Evolutionary conservation across 805 yeast species (phyloP).

Genomic region (Starmerella floricola): DNA sequence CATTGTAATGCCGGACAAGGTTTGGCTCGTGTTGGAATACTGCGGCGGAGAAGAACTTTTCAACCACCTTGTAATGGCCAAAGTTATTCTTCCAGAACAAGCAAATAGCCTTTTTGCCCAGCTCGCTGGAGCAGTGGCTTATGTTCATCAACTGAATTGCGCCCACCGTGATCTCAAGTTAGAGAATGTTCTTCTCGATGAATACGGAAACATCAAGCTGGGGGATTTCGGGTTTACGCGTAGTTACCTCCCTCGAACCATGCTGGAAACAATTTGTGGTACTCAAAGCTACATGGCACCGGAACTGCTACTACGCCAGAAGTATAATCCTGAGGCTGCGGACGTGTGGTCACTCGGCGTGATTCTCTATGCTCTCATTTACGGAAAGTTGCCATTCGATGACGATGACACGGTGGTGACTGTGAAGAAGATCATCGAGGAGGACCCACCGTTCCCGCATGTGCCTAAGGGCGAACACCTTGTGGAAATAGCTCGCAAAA

Average conservation of each 20-base stretch:
- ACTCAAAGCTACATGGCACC: slow-evolving; percentile 97
- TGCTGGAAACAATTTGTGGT: slow-evolving; percentile 80
- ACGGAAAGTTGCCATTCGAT: slow-evolving; percentile 85
- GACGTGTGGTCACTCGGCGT: slow-evolving; percentile 93
- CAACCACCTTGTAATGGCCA: slow-evolving; percentile 26
- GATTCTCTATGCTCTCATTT: slow-evolving; percentile 68
- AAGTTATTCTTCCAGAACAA: slow-evolving; percentile 19
- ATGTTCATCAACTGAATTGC: slow-evolving; percentile 65
- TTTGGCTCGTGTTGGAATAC: slow-evolving; percentile 84
- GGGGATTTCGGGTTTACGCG: slow-evolving; percentile 93
- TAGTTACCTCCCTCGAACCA: slow-evolving; percentile 45
- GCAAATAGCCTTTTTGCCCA: slow-evolving; percentile 35
- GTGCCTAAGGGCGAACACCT: slow-evolving; percentile 33
- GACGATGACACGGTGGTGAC: slow-evolving; percentile 61
- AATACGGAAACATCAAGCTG: slow-evolving; percentile 66
- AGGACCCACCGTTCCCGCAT: slow-evolving; percentile 46
- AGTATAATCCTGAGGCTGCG: slow-evolving; percentile 62
- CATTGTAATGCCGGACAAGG: slow-evolving; percentile 61
- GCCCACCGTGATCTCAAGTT: slow-evolving; percentile 71
- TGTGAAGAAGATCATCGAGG: slow-evolving; percentile 46
- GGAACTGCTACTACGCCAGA: slow-evolving; percentile 55
- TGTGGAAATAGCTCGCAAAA: slow-evolving; percentile 37
- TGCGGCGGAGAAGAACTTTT: slow-evolving; percentile 45
- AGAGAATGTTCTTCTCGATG: slow-evolving; percentile 69
- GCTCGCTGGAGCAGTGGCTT: slow-evolving; percentile 49